Conservation (phyloP, 768 basidiomycete genomes). For the Serendipita indica region DNA sequence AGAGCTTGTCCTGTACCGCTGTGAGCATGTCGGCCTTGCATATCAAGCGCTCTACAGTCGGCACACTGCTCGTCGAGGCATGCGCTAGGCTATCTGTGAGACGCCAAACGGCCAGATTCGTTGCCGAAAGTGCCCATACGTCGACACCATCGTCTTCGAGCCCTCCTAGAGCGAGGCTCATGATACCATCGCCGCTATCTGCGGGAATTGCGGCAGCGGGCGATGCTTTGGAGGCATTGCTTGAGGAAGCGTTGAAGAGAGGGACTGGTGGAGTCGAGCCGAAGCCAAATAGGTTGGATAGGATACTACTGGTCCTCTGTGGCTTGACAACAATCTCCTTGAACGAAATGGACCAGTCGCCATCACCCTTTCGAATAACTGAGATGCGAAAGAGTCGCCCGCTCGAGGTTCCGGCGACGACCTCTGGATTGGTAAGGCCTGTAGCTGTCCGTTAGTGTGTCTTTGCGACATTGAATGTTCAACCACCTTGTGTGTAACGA, state of each 20-base stretch:
- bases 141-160: slow-evolving; percentile 34
- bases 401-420: slow-evolving; percentile 46
- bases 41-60: background rate
- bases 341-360: background rate
- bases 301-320: background rate
- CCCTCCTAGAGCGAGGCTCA: slow-evolving; percentile 30
- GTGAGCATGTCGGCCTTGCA: slow-evolving; percentile 3
- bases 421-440: background rate
- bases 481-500: background rate
- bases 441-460: too few relatives aligned
- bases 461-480: background rate
- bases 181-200: background rate
- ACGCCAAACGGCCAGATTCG: slow-evolving; percentile 55
- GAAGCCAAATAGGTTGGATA: background rate
- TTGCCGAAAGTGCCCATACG: slow-evolving; percentile 56
- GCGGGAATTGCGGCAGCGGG: background rate
- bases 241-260: background rate
- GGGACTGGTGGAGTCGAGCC: background rate
- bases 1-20: slow-evolving; percentile 2
- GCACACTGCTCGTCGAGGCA: background rate
- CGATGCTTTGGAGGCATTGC: background rate
- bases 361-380: slow-evolving; percentile 28
- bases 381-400: slow-evolving; percentile 51
- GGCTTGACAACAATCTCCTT: background rate
- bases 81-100: slow-evolving; percentile 25